phyloP scores from a whole-genome alignment of 495 filamentous ascomycete genomes.

The Cercophora sp. region DNA sequence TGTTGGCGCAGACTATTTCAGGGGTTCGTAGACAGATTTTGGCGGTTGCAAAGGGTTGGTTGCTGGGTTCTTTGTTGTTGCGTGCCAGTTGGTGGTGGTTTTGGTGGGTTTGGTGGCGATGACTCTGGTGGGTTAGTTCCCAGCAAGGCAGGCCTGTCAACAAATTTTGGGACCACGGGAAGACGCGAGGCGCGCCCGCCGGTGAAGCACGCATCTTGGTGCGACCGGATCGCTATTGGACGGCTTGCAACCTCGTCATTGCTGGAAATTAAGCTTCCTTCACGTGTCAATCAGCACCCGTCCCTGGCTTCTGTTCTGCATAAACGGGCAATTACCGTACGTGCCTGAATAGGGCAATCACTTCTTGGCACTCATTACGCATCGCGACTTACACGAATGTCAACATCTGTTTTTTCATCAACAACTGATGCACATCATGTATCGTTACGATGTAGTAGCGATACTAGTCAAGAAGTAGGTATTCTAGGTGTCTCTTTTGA shows the following conservation, averaged over 20 bases:
- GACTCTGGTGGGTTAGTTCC: conserved; percentile 6
- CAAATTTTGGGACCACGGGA: conserved; percentile 27
- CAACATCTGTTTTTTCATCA: not conserved
- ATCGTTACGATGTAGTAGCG: no score
- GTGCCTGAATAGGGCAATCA: conserved; percentile 4
- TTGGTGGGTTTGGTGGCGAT: not conserved
- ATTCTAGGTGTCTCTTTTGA: no score
- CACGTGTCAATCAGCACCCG: conserved; percentile 13
- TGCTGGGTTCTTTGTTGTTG: not conserved
- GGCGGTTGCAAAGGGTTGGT: not conserved
- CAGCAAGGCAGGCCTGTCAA: conserved; percentile 24
- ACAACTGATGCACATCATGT: no score
- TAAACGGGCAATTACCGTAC: conserved; percentile 12
- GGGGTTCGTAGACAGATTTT: not conserved
- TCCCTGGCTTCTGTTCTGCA: conserved; percentile 5
- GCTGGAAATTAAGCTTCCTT: conserved; percentile 19
- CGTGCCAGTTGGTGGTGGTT: not conserved
- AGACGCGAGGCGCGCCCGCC: conserved; percentile 28
- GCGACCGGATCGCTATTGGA: conserved; percentile 18
- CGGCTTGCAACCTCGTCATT: conserved; percentile 17
- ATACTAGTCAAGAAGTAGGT: no score
- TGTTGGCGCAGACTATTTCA: conserved; percentile 1
- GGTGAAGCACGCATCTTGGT: conserved; percentile 5
- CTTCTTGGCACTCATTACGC: not conserved
- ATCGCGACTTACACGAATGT: not conserved